phyloP scores from a whole-genome alignment of 2,329 filamentous ascomycete genomes.

The Exutisphaerella laricina region DNA sequence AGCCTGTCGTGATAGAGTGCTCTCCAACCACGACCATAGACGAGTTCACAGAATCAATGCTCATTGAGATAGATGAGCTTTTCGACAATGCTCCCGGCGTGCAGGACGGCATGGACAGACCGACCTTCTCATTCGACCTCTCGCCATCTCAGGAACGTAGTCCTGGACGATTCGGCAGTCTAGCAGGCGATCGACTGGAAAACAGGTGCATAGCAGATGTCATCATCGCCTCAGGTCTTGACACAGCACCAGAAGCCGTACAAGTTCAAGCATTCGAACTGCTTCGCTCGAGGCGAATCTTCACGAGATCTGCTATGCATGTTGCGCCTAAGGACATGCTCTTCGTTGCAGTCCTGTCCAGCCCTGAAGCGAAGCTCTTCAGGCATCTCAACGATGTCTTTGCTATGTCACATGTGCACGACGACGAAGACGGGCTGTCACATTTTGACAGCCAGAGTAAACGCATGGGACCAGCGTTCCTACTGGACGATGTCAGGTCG shows the following conservation, averaged over 20 bases:
- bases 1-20: constrained; percentile 66
- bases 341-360: constrained; percentile 62
- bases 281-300: constrained; percentile 71
- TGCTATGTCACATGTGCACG: constrained; percentile 82
- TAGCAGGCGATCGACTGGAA: constrained; percentile 35
- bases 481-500: constrained; percentile 46
- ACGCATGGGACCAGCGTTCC: constrained; percentile 26
- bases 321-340: constrained; percentile 72
- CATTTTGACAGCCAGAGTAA: constrained; percentile 58
- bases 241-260: constrained; percentile 65
- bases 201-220: constrained; percentile 67
- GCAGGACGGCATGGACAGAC: constrained; percentile 3
- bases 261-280: constrained; percentile 78
- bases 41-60: constrained; percentile 68
- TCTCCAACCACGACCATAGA: constrained; percentile 68
- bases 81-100: constrained; percentile 14
- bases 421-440: constrained; percentile 63
- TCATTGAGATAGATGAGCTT: constrained; percentile 39
- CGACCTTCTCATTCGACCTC: constrained; percentile 14
- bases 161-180: constrained; percentile 19
- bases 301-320: constrained; percentile 68
- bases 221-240: constrained; percentile 73
- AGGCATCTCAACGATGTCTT: constrained; percentile 67
- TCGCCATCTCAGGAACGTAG: constrained; percentile 11
- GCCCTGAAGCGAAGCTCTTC: constrained; percentile 32